A percentile compares a stretch with the other conserved stretches of the same genome.
Conservation (phyloP, 169 alveolate genomes). For the Plasmodium yoelii region DNA sequence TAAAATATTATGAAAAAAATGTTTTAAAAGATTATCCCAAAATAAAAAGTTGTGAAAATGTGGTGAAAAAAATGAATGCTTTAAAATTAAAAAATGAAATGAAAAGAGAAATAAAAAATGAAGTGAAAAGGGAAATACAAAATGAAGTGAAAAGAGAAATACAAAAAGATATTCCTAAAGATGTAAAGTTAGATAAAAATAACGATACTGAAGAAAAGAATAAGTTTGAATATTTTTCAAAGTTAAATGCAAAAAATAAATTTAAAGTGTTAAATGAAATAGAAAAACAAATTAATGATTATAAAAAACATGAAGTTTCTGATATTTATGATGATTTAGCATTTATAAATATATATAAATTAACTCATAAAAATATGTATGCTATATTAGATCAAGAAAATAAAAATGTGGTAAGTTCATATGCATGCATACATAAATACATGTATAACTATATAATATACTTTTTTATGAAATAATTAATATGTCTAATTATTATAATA, state of each 20-base stretch:
- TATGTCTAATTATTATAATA: neutral
- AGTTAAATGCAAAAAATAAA: conserved; percentile 34
- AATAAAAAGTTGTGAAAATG: too few species aligned
- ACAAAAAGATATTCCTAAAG: neutral
- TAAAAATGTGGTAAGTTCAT: conserved; percentile 32
- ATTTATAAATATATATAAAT: conserved; percentile 44
- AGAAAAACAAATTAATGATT: conserved; percentile 33
- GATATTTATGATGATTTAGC: conserved; percentile 47
- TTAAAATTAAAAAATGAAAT: neutral
- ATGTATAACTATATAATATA: neutral
- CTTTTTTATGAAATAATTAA: neutral
- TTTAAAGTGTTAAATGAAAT: conserved; percentile 35
- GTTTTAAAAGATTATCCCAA: conserved; percentile 17
- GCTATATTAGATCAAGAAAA: conserved; percentile 31
- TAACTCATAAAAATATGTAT: conserved; percentile 61
- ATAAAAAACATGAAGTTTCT: conserved; percentile 15
- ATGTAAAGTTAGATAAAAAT: neutral
- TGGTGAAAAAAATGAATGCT: neutral
- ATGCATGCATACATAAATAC: neutral
- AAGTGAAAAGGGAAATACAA: conserved; percentile 4
- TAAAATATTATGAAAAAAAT: conserved; percentile 58
- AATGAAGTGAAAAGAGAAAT: too few species aligned
- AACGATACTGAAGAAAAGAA: conserved; percentile 1
- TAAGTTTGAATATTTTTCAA: conserved; percentile 9
- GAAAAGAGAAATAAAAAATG: conserved; percentile 9